phyloP scores from a whole-genome alignment of 805 yeast genomes.

The Starmerella kuoi region DNA sequence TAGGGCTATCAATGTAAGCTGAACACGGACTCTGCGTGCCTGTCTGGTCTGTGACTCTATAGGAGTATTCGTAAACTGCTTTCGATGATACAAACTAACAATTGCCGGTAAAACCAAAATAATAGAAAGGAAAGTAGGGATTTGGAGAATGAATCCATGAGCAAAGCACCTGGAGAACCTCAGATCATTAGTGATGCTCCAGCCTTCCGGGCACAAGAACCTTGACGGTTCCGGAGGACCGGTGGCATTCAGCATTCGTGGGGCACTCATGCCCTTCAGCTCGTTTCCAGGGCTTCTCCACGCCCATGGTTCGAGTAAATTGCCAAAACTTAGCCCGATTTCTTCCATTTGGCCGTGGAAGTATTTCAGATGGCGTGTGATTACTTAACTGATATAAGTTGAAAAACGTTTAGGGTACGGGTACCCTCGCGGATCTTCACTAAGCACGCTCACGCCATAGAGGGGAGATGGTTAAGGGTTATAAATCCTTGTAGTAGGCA shows the following conservation, averaged over 20 bases:
- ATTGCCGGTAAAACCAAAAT: constrained; percentile 26
- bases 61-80: constrained; percentile 5
- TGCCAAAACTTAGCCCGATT: background rate
- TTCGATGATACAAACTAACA: constrained; percentile 20
- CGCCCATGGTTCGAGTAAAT: constrained; percentile 1
- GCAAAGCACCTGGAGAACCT: constrained; percentile 32
- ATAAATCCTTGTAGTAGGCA: too few species aligned
- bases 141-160: constrained; percentile 28
- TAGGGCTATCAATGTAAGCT: constrained; percentile 18
- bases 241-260: too few species aligned
- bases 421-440: too few species aligned
- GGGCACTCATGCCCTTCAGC: too few species aligned
- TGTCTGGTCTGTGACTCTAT: constrained; percentile 20
- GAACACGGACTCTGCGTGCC: constrained; percentile 20
- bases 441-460: too few species aligned
- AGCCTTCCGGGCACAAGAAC: constrained; percentile 18
- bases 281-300: background rate
- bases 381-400: too few species aligned
- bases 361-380: too few species aligned
- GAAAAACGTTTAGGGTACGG: too few species aligned
- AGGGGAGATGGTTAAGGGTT: too few species aligned
- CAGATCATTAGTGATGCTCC: constrained; percentile 15
- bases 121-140: constrained; percentile 26
- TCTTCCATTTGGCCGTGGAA: constrained; percentile 1
- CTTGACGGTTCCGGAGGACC: background rate